phyloP scores from a whole-genome alignment of 2,329 filamentous ascomycete species.

The Boeremia lycopersici region DNA sequence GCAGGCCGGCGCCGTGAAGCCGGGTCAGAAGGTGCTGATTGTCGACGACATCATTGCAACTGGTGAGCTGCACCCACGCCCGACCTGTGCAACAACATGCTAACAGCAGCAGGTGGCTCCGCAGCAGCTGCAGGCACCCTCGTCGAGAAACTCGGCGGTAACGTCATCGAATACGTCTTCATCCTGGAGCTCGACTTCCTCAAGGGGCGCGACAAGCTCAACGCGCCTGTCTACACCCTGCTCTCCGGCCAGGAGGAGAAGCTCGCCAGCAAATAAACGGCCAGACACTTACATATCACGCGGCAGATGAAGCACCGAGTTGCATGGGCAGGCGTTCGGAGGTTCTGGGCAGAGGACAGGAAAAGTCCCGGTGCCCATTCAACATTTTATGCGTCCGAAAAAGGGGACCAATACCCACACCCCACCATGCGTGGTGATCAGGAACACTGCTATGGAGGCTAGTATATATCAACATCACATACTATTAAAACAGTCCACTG shows the following conservation, averaged over 20 bases:
- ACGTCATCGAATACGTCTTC: conserved; percentile 89
- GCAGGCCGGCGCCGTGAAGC: conserved; percentile 82
- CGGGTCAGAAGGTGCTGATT: conserved; percentile 86
- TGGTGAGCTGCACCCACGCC: conserved; percentile 62
- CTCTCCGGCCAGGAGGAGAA: conserved; percentile 67
- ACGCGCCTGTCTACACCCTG: conserved; percentile 81
- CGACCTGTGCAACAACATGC: background rate
- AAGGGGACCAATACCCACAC: background rate
- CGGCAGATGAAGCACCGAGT: conserved; percentile 19
- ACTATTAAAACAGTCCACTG: background rate
- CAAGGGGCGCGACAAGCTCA: conserved; percentile 88
- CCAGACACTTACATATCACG: conserved; percentile 3
- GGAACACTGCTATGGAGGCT: background rate
- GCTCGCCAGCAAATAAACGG: conserved; percentile 7
- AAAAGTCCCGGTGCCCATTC: conserved; percentile 9
- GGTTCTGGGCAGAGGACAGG: conserved; percentile 6
- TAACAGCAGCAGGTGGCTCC: conserved; percentile 72
- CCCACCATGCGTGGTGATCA: background rate
- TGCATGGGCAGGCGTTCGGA: conserved; percentile 33
- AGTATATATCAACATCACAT: background rate
- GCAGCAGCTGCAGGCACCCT: conserved; percentile 86
- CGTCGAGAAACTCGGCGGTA: conserved; percentile 82
- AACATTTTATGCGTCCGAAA: conserved; percentile 10
- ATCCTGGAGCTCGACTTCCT: conserved; percentile 95
- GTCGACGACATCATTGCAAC: conserved; percentile 99